Base-by-base conservation (phyloP, 2,329 filamentous ascomycete species). In the Ascochyta viciae-villosae region DNA sequence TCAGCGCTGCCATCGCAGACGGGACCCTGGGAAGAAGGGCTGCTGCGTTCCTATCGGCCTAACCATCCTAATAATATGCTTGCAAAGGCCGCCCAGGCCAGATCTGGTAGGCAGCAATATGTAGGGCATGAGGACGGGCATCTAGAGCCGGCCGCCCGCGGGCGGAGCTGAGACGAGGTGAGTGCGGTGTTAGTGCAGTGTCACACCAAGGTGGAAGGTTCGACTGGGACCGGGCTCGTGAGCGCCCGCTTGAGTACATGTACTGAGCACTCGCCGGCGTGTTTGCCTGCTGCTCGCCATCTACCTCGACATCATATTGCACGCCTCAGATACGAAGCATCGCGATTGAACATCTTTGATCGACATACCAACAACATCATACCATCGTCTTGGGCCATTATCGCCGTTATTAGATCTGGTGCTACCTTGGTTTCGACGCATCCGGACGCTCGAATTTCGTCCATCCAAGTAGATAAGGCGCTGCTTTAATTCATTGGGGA, bases 171-270 rank as follows among this genome's bases (percentile, higher is more conserved):
- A 56, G 53, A 56, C 47, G 53, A 50, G 33, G 22, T 46, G 50
- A 41, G 38, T 34, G 50, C 42, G 45, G 34, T 39, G 34, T 44
- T 56, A 50, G 53, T 50, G 47, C 53, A 50, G 24, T 50, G 53
- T 56, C 46, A 56, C 53, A 56, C 53, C 53, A 56, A 56, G 53
- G 53, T 50, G 53, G 53, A 50, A 55, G 46, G 35, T 50, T 55
- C 41, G 53, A 50, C 53, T 56, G 47, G 52, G 53, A 38, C 53
- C 47, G 29, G 53, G 47, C 53, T 56, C 37, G 15, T 26, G 33
- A 48, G 41, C 41, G 27, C 33, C 42, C 37, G 47, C 26, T 19
- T 43, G 53, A 16, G 37, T 56, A 56, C 53, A 56, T 56, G 53
- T 56, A 56, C 53, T 29, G 41, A 26, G 29, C 16, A 29, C 29